Base-by-base conservation (phyloP, 768 basidiomycete species). In the Porpolomopsis calyptriformis region DNA sequence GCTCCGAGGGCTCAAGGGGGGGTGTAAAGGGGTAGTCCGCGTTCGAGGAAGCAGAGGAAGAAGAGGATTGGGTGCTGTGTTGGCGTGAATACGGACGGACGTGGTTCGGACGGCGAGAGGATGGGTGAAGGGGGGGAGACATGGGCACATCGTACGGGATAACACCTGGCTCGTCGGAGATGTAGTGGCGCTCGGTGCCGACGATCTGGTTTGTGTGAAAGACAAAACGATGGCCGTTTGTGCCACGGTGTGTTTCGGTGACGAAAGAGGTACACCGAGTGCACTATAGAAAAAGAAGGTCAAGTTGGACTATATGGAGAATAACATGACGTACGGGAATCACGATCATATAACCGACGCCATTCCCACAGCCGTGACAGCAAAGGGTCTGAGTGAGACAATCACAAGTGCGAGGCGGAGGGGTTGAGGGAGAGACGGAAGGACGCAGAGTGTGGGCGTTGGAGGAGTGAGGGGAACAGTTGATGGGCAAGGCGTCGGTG, bases 171-270 rank as follows among this genome's bases (percentile, higher is more conserved):
- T 88, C 85, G 49, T 73, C 69, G 27, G 63, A 63, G 46, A 84
- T 64, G 52, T 85, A 80, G 54, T 73, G 70, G 35, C 85, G 75
- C 56, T 83, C 81, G 22, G 72, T 73, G 7, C 76, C 75, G 20
- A 61, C 52, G 43, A 87, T 76, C 61, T 82, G 81, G 51, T 61
- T 73, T 33, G 81, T 82, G 66, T 90, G 85, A 60, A 90, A 91
- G 27, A 91, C 87, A 60, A 85, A 91, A 24, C 85, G 78, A 60
- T 89, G 86, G 7, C 85, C 85, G 60, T 89, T 90, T 19, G 86
- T 86, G 6, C 78, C 70, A 48, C 83, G 77, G 60, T 82, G 82
- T 14, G 73, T 76, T 4, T 71, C 71, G 40, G 74, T 71, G 43
- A 80, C 78, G 2, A 82, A 82, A 12, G 78, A 76, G 14, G 81